phyloP scores from a whole-genome alignment of 2,329 filamentous ascomycete species.

The Zymoseptoria tritici region DNA sequence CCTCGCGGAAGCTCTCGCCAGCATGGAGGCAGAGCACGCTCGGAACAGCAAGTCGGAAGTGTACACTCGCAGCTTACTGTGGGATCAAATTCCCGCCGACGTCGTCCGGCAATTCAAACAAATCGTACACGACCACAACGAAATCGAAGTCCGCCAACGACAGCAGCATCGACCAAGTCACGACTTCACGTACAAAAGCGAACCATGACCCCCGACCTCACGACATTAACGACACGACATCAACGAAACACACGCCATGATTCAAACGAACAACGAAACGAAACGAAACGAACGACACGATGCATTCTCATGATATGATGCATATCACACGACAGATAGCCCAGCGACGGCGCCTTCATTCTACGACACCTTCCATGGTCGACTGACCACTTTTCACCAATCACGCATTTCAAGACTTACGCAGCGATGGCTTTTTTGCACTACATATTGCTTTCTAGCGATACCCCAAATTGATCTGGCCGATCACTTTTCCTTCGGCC shows the following conservation, averaged over 20 bases:
- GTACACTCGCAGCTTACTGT: slow-evolving; percentile 84
- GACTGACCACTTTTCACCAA: neutral
- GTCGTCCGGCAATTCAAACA: slow-evolving; percentile 88
- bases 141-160: slow-evolving; percentile 23
- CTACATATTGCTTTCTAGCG: slow-evolving; percentile 15
- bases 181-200: slow-evolving; percentile 11
- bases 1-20: slow-evolving; percentile 70
- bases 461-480: slow-evolving; percentile 12
- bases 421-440: slow-evolving; percentile 10
- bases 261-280: neutral
- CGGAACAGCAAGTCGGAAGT: slow-evolving; percentile 62
- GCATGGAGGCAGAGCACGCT: slow-evolving; percentile 56
- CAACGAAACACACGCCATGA: neutral
- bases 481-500: slow-evolving; percentile 1
- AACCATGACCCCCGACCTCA: slow-evolving; percentile 1
- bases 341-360: slow-evolving; percentile 7
- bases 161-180: slow-evolving; percentile 12
- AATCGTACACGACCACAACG: slow-evolving; percentile 63
- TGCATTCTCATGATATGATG: neutral
- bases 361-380: neutral
- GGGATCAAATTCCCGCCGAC: slow-evolving; percentile 87
- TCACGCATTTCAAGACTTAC: slow-evolving; percentile 4
- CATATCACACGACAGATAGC: slow-evolving; percentile 12
- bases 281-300: neutral
- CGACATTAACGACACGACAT: slow-evolving; percentile 2